Percentiles rank a stretch among this genome's conserved stretches.
Conservation (phyloP, 1,284 basidiomycete genomes). For the Papiliotrema terrestris region DNA sequence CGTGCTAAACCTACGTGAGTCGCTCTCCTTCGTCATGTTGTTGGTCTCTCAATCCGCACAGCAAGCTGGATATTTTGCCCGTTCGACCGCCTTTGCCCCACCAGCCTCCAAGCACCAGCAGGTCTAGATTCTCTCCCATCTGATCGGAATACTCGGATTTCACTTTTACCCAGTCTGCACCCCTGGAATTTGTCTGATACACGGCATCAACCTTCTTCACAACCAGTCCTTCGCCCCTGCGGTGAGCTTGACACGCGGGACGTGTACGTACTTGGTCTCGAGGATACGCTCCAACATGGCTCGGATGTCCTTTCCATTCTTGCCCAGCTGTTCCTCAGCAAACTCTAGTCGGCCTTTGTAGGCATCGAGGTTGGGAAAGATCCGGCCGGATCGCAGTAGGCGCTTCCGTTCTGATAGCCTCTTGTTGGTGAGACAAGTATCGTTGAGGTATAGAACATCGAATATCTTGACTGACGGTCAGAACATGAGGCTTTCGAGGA, state of each 20-base stretch:
- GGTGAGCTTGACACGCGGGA: not conserved
- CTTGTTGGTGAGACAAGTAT: conserved; percentile 41
- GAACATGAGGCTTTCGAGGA: conserved; percentile 9
- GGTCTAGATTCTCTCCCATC: conserved; percentile 82
- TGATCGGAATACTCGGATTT: conserved; percentile 80
- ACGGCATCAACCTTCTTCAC: conserved; percentile 76
- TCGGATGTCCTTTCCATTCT: conserved; percentile 73
- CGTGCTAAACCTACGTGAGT: conserved; percentile 56
- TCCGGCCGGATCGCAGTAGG: conserved; percentile 35
- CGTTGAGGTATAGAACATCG: conserved; percentile 80
- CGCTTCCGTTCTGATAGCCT: conserved; percentile 49
- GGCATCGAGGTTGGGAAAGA: conserved; percentile 38
- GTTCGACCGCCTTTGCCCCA: conserved; percentile 51
- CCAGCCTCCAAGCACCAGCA: conserved; percentile 69
- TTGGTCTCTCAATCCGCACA: conserved; percentile 47
- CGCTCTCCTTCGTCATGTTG: conserved; percentile 55
- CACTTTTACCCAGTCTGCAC: conserved; percentile 88
- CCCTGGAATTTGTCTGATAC: conserved; percentile 79
- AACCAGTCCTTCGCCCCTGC: conserved; percentile 82
- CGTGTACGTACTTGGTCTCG: conserved; percentile 53
- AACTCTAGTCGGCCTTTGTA: conserved; percentile 76
- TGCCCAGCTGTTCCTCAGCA: conserved; percentile 65
- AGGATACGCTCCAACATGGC: conserved; percentile 74
- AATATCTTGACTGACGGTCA: conserved; percentile 77
- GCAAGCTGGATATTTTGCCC: conserved; percentile 49